phyloP scores from a whole-genome alignment of 768 basidiomycete genomes.

The Neoboletus subvelutipes region DNA sequence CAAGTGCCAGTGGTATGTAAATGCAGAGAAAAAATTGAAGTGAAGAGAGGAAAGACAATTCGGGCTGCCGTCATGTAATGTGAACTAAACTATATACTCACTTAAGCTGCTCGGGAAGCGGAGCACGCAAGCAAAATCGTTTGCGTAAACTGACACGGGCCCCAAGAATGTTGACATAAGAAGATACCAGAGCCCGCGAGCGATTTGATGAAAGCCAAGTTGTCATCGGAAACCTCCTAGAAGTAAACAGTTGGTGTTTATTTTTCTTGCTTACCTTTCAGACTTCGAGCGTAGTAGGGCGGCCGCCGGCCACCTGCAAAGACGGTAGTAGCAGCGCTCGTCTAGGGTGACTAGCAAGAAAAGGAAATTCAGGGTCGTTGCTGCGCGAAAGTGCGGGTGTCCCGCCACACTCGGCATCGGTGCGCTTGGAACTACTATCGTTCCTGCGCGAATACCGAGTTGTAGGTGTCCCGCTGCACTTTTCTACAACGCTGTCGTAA shows the following conservation, averaged over 20 bases:
- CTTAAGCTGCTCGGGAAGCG: background rate
- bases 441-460: background rate
- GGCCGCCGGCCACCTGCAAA: background rate
- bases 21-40: background rate
- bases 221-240: background rate
- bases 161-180: constrained; percentile 11
- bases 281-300: background rate
- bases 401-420: background rate
- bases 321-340: background rate
- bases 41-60: background rate
- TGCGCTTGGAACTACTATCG: background rate
- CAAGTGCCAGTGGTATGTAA: background rate
- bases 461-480: background rate
- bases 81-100: background rate
- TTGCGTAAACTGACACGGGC: constrained; percentile 1
- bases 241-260: background rate
- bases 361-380: constrained; percentile 7
- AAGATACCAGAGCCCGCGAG: background rate
- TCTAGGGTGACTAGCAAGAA: background rate
- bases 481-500: background rate
- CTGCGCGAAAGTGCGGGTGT: background rate
- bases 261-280: background rate
- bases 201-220: background rate
- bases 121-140: background rate
- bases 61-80: background rate